Evolutionary conservation across 257 asterid species (phyloP).

Genomic region (Ligustrum vulgare): DNA sequence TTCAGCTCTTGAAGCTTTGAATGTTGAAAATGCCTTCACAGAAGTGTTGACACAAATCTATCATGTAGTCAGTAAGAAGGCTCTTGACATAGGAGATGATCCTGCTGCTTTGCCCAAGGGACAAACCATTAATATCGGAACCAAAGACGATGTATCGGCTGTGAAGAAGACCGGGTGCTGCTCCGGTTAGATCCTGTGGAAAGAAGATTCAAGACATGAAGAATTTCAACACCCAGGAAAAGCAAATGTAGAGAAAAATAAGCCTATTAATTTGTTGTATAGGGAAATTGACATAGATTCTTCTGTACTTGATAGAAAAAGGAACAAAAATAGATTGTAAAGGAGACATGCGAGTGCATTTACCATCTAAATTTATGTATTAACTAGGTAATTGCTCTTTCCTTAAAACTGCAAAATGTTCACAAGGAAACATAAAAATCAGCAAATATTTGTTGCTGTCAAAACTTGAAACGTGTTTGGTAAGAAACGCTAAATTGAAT

Average conservation of each 20-base stretch:
- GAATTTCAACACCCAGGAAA: background rate
- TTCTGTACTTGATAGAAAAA: background rate
- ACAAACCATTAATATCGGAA: slow-evolving; percentile 35
- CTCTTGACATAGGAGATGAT: slow-evolving; percentile 40
- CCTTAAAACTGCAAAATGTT: background rate
- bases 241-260: slow-evolving; percentile 1
- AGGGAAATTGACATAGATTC: background rate
- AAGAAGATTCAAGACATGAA: background rate
- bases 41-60: slow-evolving; percentile 45
- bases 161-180: slow-evolving; percentile 39
- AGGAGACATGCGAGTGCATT: background rate
- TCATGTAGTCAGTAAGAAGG: slow-evolving; percentile 38
- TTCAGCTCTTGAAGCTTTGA: slow-evolving; percentile 45
- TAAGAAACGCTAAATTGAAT: too few species aligned
- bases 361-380: background rate
- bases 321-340: background rate
- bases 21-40: slow-evolving; percentile 40
- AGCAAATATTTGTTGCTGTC: too few species aligned
- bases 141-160: slow-evolving; percentile 32
- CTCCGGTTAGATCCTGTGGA: slow-evolving; percentile 20
- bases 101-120: slow-evolving; percentile 37
- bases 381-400: background rate
- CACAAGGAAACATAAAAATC: background rate
- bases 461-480: background rate
- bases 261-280: slow-evolving; percentile 2